These are phyloP conservation scores for Penicillium palitans DNA, from an alignment of 2,329 filamentous ascomycete species.

Conservation along the genomic window DNA sequence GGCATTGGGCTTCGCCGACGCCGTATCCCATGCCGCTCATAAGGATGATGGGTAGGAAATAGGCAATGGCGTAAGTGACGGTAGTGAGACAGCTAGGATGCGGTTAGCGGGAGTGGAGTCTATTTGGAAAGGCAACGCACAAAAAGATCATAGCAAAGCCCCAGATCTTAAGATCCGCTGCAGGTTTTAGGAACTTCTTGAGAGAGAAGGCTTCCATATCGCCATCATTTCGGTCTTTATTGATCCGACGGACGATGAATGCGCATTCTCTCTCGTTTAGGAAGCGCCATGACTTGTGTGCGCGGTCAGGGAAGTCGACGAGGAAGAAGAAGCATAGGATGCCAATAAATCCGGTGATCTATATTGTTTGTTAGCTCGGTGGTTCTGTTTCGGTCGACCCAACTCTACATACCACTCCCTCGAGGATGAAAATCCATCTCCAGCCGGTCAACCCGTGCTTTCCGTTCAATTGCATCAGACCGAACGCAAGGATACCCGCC, in stretches of 20 bases:
- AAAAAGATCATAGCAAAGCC: slow-evolving; percentile 56
- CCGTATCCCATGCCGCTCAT: slow-evolving; percentile 62
- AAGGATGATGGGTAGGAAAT: slow-evolving; percentile 77
- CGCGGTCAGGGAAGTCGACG: slow-evolving; percentile 41
- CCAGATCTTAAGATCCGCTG: slow-evolving; percentile 56
- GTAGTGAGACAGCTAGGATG: slow-evolving; percentile 67
- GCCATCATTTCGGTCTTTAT: slow-evolving; percentile 56
- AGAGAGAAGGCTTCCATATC: slow-evolving; percentile 50
- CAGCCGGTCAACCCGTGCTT: slow-evolving; percentile 47
- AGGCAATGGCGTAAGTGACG: slow-evolving; percentile 74
- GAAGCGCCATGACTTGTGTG: slow-evolving; percentile 36
- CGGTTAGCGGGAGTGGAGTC: neutral
- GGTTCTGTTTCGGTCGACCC: too few species aligned
- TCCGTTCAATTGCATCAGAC: slow-evolving; percentile 46
- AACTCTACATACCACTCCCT: slow-evolving; percentile 43
- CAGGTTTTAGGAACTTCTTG: slow-evolving; percentile 50
- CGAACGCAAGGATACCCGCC: slow-evolving; percentile 49
- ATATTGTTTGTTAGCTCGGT: neutral
- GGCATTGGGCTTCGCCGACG: slow-evolving; percentile 65
- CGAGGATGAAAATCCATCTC: slow-evolving; percentile 59
- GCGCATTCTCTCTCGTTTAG: slow-evolving; percentile 43
- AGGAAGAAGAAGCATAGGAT: slow-evolving; percentile 37
- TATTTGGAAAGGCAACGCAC: slow-evolving; percentile 12
- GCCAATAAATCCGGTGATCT: slow-evolving; percentile 33
- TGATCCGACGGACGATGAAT: slow-evolving; percentile 53